These are phyloP conservation scores for Phytophthora cryptogea DNA, from an alignment of 352 stramenopile species.

Conservation along the genomic window DNA sequence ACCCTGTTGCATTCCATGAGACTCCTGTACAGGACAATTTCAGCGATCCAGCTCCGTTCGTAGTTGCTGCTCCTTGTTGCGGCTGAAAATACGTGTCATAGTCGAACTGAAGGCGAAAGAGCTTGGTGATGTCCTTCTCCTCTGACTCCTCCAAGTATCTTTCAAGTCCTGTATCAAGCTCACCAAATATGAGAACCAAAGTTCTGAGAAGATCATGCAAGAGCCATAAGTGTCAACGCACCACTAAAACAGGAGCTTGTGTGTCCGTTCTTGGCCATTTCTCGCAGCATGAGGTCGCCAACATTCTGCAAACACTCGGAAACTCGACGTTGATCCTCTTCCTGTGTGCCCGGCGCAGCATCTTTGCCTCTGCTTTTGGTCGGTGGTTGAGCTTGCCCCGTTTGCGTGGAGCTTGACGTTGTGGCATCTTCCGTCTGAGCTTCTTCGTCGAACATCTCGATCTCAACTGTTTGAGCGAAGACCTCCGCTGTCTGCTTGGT, in stretches of 20 bases:
- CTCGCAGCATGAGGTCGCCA: constrained; percentile 57
- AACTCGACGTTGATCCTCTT: constrained; percentile 41
- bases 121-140: constrained; percentile 67
- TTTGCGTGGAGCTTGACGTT: constrained; percentile 50
- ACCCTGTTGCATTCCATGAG: constrained; percentile 88
- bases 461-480: constrained; percentile 32
- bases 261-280: constrained; percentile 53
- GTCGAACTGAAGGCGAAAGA: constrained; percentile 72
- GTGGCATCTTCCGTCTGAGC: constrained; percentile 45
- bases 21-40: constrained; percentile 83
- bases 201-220: not conserved
- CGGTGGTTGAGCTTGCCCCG: constrained; percentile 34
- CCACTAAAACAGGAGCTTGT: constrained; percentile 54
- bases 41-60: constrained; percentile 26
- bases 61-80: constrained; percentile 22
- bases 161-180: constrained; percentile 46
- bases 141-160: constrained; percentile 61
- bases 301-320: constrained; percentile 48
- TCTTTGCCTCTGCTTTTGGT: constrained; percentile 37
- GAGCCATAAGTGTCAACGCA: constrained; percentile 17
- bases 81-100: constrained; percentile 71
- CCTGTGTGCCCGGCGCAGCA: constrained; percentile 28
- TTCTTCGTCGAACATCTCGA: constrained; percentile 44
- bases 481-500: constrained; percentile 39
- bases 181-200: not conserved